Base-by-base conservation (phyloP, 768 basidiomycete genomes). In the Lyophyllum atratum region DNA sequence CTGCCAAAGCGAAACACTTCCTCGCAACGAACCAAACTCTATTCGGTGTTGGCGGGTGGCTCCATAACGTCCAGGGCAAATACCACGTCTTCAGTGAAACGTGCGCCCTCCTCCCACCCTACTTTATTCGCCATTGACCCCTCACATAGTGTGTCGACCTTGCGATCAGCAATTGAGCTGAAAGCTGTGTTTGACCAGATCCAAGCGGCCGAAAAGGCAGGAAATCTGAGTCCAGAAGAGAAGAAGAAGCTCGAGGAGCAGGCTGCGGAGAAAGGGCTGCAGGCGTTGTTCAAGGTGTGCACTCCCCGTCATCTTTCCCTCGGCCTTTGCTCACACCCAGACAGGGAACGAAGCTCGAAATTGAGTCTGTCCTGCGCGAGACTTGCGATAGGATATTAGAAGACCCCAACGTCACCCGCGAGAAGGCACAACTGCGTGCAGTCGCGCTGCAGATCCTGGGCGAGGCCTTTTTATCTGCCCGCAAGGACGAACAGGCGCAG, bases 61-160 rank as follows among this genome's bases (percentile, higher is more conserved):
- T 95, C 56, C 93, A 95, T 70, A 92, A 92, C 54, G 91, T 94
- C 2, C 91, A 93, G 69, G 91, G 90, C 12, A 94, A 93, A 74
- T 95, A 93, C 49, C 93, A 95, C 66, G 89, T 95, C 17, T 91
- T 96, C 72, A 93, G 92, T 68, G 93, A 95, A 76, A 94, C 92
- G 90, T 92, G 60, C 63, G 90, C n/a, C 15, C 78, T 43, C n/a
- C 42, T 46, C 45, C 34, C 56, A n/a, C 25, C 19, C 45, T 25
- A 9, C 37, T 45, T 17, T 24, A 26, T 37, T 22, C 11, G 29
- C 33, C 43, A 28, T 37, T 45, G 55, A 26, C 28, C 15, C 52
- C 37, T 59, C 19, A 49, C 19, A 28, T 39, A 93, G 90, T 8
- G 90, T 94, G 15, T 93, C 92, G 9, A 94, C 92, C 0, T 72